A percentile compares a stretch with the other conserved stretches of the same genome.
Evolutionary conservation across 495 filamentous ascomycete genomes (phyloP).

Genomic region (Hypoxylon fragiforme): DNA sequence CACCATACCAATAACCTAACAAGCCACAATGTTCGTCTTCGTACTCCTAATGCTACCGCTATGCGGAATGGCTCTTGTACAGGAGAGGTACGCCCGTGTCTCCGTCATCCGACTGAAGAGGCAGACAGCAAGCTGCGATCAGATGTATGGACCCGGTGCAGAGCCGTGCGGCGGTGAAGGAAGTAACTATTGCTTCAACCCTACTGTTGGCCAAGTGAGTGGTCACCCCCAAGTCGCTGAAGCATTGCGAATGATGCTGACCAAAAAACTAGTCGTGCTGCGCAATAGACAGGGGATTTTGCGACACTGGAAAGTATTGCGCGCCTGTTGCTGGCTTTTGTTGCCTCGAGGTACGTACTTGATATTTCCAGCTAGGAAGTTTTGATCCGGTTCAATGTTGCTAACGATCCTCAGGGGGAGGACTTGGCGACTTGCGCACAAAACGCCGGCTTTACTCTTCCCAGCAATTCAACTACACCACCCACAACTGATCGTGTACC

Average conservation of each 20-base stretch:
- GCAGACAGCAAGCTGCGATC: conserved; percentile 39
- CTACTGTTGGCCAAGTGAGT: conserved; percentile 40
- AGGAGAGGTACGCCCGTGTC: conserved; percentile 16
- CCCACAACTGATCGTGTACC: background rate
- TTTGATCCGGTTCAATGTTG: conserved; percentile 10
- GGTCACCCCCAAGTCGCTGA: background rate
- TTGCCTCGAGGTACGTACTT: conserved; percentile 42
- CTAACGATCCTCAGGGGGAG: conserved; percentile 37
- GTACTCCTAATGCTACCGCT: conserved; percentile 13
- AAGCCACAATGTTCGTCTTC: conserved; percentile 13
- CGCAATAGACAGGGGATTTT: conserved; percentile 42
- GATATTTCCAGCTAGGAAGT: background rate
- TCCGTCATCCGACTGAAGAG: conserved; percentile 11
- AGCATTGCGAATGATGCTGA: conserved; percentile 13
- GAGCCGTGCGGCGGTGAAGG: conserved; percentile 37
- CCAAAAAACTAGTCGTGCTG: conserved; percentile 44
- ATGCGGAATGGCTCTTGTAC: conserved; percentile 12
- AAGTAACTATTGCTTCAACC: conserved; percentile 45
- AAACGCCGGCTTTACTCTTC: conserved; percentile 41
- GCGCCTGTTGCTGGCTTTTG: conserved; percentile 49
- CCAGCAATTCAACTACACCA: conserved; percentile 10
- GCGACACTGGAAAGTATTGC: conserved; percentile 42
- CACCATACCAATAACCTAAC: background rate
- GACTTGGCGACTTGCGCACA: conserved; percentile 41
- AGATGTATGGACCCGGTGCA: conserved; percentile 44